phyloP scores from a whole-genome alignment of 805 yeast species.

The Candida xiaguanensis region DNA sequence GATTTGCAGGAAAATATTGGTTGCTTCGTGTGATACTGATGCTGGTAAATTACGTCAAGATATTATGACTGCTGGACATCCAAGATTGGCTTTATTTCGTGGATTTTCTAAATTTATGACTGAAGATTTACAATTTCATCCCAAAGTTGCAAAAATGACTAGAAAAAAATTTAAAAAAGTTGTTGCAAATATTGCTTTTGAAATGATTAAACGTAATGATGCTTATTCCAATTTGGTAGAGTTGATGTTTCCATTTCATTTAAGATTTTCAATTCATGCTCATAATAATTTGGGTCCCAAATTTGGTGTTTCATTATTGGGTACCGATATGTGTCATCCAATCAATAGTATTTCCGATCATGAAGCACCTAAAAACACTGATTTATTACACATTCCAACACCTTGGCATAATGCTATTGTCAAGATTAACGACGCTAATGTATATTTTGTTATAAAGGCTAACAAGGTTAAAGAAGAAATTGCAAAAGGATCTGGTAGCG shows the following conservation, averaged over 20 bases:
- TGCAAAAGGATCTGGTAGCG: slow-evolving; percentile 15
- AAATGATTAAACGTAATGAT: slow-evolving; percentile 62
- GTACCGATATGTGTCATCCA: slow-evolving; percentile 40
- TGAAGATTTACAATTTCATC: slow-evolving; percentile 49
- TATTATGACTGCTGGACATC: slow-evolving; percentile 39
- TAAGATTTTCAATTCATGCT: slow-evolving; percentile 60
- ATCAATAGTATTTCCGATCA: slow-evolving; percentile 43
- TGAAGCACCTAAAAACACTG: slow-evolving; percentile 42
- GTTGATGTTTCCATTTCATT: slow-evolving; percentile 54
- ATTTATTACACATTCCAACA: slow-evolving; percentile 58
- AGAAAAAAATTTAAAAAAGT: slow-evolving; percentile 48
- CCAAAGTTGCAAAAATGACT: slow-evolving; percentile 35
- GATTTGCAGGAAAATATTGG: slow-evolving; percentile 31
- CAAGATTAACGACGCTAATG: slow-evolving; percentile 32
- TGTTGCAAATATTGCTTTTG: slow-evolving; percentile 54
- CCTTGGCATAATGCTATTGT: slow-evolving; percentile 64
- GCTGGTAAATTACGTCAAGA: slow-evolving; percentile 30
- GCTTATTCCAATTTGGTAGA: slow-evolving; percentile 64
- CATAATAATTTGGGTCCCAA: slow-evolving; percentile 59
- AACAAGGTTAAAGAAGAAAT: slow-evolving; percentile 16
- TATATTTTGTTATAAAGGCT: slow-evolving; percentile 21
- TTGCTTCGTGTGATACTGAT: slow-evolving; percentile 38
- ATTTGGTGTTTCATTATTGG: slow-evolving; percentile 51
- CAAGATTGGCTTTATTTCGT: slow-evolving; percentile 49
- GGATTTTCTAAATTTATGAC: slow-evolving; percentile 60